phyloP scores from a whole-genome alignment of 768 basidiomycete species.

The Boletus rubroflammeus region DNA sequence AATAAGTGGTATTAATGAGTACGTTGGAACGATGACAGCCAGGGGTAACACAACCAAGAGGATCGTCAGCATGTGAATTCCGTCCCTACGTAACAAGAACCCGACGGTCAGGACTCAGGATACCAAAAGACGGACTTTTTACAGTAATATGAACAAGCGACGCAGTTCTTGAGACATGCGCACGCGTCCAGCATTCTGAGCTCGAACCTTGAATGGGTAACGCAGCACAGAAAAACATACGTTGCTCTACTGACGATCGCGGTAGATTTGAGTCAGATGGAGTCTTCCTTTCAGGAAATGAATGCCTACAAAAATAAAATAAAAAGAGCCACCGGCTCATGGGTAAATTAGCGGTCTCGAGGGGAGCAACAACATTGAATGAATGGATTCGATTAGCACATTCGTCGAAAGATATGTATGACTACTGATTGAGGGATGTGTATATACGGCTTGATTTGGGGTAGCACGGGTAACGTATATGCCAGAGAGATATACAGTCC shows the following conservation, averaged over 20 bases:
- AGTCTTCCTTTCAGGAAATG: too few relatives aligned
- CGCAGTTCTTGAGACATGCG: too few relatives aligned
- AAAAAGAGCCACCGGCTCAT: not conserved
- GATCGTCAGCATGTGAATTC: slow-evolving; percentile 5
- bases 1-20: slow-evolving; percentile 3
- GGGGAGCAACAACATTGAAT: not conserved
- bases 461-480: slow-evolving; percentile 22
- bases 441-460: slow-evolving; percentile 8
- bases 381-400: slow-evolving; percentile 8
- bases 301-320: too few relatives aligned
- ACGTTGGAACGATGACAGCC: slow-evolving; percentile 5
- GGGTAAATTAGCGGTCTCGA: slow-evolving; percentile 5
- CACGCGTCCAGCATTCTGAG: too few relatives aligned
- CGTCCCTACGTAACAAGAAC: slow-evolving; percentile 9
- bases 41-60: not conserved
- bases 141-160: too few relatives aligned
- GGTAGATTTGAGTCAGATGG: too few relatives aligned
- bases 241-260: not conserved
- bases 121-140: too few relatives aligned
- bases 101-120: not conserved
- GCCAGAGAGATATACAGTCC: slow-evolving; percentile 24
- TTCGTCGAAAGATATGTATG: slow-evolving; percentile 6
- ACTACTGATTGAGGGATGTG: slow-evolving; percentile 6
- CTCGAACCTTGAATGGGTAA: too few relatives aligned
- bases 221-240: not conserved